Evolutionary conservation across 306 rosid species (phyloP).

Genomic region (Delonix regia): DNA sequence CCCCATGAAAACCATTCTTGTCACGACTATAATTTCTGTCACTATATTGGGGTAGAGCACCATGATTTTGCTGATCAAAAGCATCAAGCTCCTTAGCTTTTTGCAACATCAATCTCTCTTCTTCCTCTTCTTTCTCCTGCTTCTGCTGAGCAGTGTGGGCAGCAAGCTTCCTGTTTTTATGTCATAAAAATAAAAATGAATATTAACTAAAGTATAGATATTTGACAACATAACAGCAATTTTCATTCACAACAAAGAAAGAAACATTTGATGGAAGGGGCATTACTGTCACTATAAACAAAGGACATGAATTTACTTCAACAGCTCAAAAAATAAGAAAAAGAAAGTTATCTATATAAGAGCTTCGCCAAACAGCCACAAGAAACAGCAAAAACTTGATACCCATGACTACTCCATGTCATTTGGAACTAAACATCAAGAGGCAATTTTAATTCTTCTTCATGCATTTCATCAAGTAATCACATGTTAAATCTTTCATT

Average conservation of each 20-base stretch:
- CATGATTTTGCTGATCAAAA: conserved; percentile 98
- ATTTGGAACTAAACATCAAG: background rate
- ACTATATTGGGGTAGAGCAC: conserved; percentile 87
- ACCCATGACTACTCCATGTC: background rate
- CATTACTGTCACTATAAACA: background rate
- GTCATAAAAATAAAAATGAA: background rate
- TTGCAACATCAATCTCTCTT: conserved; percentile 72
- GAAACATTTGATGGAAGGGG: background rate
- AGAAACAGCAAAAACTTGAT: background rate
- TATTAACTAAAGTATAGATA: background rate
- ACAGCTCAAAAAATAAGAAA: background rate
- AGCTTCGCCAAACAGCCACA: conserved; percentile 19
- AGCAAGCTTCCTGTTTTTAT: conserved; percentile 70
- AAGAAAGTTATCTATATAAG: background rate
- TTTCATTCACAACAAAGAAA: background rate
- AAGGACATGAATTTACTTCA: background rate
- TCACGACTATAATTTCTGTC: conserved; percentile 73
- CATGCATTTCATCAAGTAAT: background rate
- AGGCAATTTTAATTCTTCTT: background rate
- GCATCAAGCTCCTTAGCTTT: conserved; percentile 94
- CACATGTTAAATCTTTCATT: background rate
- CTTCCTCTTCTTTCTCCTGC: conserved; percentile 86
- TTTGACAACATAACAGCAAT: background rate
- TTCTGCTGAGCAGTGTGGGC: conserved; percentile 83
- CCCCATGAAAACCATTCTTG: conserved; percentile 92